Base-by-base conservation (phyloP, 495 filamentous ascomycete genomes). In the Xylaria flabelliformis region DNA sequence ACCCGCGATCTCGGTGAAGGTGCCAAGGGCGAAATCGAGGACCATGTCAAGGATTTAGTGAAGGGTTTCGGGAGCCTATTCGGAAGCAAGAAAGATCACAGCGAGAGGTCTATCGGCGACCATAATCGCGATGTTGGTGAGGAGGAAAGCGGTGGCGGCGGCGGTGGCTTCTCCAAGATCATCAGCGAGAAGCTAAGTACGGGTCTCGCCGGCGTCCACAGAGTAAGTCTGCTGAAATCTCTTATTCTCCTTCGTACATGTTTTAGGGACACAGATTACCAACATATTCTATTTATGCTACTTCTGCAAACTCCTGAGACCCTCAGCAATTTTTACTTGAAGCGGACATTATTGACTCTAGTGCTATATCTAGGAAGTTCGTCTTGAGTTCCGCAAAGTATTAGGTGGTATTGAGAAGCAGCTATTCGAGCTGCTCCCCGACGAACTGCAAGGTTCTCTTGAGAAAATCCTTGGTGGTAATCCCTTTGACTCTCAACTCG, bases 401-500 rank as follows among this genome's bases (percentile, higher is more conserved):
- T 72, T 81, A n/a, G 79, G 76, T 48, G 72, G 61, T 24, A 80
- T 81, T 56, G 79, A 81, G 70, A 77, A 77, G 73, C 42, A 78
- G 67, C 73, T 81, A 32, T 81, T 81, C 32, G 79, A 81, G 70
- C 63, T 80, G 63, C 76, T 81, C 21, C 79, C 79, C 0, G 79
- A 80, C 44, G 21, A 77, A 67, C 73, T 81, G 64, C 79, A 81
- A 71, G 62, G 71, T 2, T 74, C 79, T 2, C 73, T 81, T 5
- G 79, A 81, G 69, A 81, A 80, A 71, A 80, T 81, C 26, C 73
- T 81, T 12, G 79, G 79, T 13, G 79, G 79, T 41, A 81, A 81
- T 50, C 79, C 79, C 17, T 81, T 81, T 53, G 78, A 80, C 69
- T 66, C 75, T 39, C 67, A 79, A 70, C 79, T 81, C 12, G 78